Evolutionary conservation across 2,329 filamentous ascomycete species (phyloP).

Genomic region (Sporothrix curviconia): DNA sequence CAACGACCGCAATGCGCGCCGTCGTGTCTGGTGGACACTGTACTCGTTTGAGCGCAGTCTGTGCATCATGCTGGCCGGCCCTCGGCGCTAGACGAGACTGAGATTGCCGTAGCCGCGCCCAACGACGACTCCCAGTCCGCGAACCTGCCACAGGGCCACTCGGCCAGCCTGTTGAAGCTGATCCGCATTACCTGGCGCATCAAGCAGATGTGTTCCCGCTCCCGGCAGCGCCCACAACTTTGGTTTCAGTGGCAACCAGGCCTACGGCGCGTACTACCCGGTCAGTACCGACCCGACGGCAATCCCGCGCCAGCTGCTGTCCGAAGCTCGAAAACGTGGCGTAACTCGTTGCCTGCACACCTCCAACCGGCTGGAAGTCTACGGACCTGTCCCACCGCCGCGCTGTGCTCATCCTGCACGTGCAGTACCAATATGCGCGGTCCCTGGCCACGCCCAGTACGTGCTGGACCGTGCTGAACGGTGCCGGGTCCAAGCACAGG

Average conservation of each 20-base stretch:
- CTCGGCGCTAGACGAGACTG: slow-evolving; percentile 34
- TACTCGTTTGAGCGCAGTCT: slow-evolving; percentile 33
- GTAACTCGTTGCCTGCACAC: slow-evolving; percentile 26
- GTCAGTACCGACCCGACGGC: not conserved
- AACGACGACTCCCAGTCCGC: slow-evolving; percentile 22
- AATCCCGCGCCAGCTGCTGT: slow-evolving; percentile 16
- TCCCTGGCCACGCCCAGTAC: slow-evolving; percentile 23
- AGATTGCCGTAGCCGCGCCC: slow-evolving; percentile 29
- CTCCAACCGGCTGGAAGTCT: slow-evolving; percentile 34
- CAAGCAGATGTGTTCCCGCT: slow-evolving; percentile 17
- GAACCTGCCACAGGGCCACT: slow-evolving; percentile 14
- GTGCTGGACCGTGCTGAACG: slow-evolving; percentile 14
- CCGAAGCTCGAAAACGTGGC: slow-evolving; percentile 34
- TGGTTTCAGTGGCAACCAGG: not conserved
- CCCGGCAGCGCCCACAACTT: slow-evolving; percentile 3
- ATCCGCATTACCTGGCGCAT: slow-evolving; percentile 16
- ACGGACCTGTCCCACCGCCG: slow-evolving; percentile 34
- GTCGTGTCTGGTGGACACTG: slow-evolving; percentile 30
- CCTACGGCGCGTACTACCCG: not conserved
- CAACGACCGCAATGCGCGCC: slow-evolving; percentile 27
- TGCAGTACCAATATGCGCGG: slow-evolving; percentile 34
- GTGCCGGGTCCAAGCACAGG: slow-evolving; percentile 1
- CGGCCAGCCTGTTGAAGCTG: slow-evolving; percentile 11
- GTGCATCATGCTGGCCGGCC: slow-evolving; percentile 34
- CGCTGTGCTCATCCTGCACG: slow-evolving; percentile 32